These are phyloP conservation scores for Pythium sukuiense DNA, from an alignment of 352 stramenopile genomes.

Conservation along the genomic window DNA sequence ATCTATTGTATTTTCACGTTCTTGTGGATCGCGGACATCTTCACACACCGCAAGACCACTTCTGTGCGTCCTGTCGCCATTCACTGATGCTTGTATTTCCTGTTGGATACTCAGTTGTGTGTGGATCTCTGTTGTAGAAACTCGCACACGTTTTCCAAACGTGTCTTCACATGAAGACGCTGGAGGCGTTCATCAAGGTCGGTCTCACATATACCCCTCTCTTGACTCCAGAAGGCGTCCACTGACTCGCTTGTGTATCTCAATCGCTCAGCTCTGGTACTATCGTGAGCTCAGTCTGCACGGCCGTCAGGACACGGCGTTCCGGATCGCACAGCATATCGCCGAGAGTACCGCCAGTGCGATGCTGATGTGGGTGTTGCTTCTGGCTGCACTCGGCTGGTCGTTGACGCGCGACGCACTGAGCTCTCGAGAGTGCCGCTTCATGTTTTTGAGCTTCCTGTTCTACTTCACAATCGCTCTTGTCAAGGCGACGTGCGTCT, in stretches of 20 bases:
- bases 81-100: neutral
- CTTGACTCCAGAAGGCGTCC: too few relatives aligned
- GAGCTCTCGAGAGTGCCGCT: slow-evolving; percentile 36
- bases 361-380: slow-evolving; percentile 42
- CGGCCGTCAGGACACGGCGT: slow-evolving; percentile 30
- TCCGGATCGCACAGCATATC: slow-evolving; percentile 37
- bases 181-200: slow-evolving; percentile 51
- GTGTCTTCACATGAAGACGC: slow-evolving; percentile 44
- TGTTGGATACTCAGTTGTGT: neutral
- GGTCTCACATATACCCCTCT: neutral
- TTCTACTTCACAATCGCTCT: slow-evolving; percentile 44
- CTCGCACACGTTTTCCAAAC: slow-evolving; percentile 58
- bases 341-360: slow-evolving; percentile 42
- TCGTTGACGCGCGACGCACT: slow-evolving; percentile 55
- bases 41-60: slow-evolving; percentile 37
- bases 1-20: slow-evolving; percentile 41
- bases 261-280: slow-evolving; percentile 37
- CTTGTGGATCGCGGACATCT: slow-evolving; percentile 54
- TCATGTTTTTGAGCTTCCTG: slow-evolving; percentile 38
- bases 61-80: slow-evolving; percentile 29
- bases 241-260: neutral
- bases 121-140: slow-evolving; percentile 28
- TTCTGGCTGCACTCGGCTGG: slow-evolving; percentile 61
- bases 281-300: slow-evolving; percentile 44
- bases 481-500: slow-evolving; percentile 47